Evolutionary conservation across 2,329 filamentous ascomycete species (phyloP).

Genomic region (Xylaria sp.): DNA sequence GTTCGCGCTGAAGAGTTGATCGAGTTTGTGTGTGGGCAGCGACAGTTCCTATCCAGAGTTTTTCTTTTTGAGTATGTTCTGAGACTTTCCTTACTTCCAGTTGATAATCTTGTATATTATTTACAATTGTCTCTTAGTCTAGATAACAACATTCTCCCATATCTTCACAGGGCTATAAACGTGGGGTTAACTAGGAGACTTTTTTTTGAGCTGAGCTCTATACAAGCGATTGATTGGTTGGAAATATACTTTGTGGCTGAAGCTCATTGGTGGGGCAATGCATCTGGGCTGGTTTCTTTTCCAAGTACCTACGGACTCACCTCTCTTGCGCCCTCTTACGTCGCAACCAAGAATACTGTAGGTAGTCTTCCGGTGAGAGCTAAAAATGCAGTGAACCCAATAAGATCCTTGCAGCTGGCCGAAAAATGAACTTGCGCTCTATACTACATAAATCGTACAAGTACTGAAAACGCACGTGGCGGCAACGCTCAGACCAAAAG

Average conservation of each 20-base stretch:
- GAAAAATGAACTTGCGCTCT: no score
- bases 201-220: slow-evolving; percentile 40
- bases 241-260: slow-evolving; percentile 31
- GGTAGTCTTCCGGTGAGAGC: not conserved
- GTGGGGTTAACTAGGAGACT: slow-evolving; percentile 37
- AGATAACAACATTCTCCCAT: slow-evolving; percentile 9
- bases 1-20: not conserved
- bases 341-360: no score
- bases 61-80: not conserved
- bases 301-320: no score
- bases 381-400: slow-evolving; percentile 4
- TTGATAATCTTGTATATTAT: not conserved
- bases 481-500: no score
- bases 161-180: slow-evolving; percentile 10
- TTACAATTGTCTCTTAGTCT: not conserved
- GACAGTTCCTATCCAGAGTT: not conserved
- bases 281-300: no score
- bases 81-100: not conserved
- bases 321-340: no score
- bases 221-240: slow-evolving; percentile 29
- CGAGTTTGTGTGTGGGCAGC: not conserved
- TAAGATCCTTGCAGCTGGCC: not conserved
- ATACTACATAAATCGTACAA: no score
- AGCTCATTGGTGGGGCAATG: slow-evolving; percentile 35
- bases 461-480: no score